Evolutionary conservation across 1,284 basidiomycete species (phyloP).

Genomic region (Cryptococcus maquisensis): DNA sequence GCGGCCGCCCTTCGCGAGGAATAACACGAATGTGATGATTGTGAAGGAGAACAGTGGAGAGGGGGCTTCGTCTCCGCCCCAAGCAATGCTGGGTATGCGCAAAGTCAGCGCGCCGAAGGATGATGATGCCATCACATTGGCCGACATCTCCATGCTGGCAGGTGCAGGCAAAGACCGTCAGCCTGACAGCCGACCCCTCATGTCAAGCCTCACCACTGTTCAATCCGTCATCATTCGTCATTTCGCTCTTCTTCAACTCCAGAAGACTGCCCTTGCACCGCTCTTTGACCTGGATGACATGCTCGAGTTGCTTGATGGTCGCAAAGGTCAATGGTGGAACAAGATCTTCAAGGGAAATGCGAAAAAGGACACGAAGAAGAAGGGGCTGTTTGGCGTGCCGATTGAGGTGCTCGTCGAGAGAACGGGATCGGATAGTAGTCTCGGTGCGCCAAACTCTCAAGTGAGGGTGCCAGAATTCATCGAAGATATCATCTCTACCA

Average conservation of each 20-base stretch:
- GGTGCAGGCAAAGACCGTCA: conserved; percentile 64
- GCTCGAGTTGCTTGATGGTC: conserved; percentile 83
- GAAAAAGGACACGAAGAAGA: conserved; percentile 81
- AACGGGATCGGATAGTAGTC: conserved; percentile 89
- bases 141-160: conserved; percentile 91
- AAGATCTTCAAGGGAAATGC: conserved; percentile 89
- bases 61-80: background rate
- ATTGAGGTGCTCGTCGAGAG: conserved; percentile 92
- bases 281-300: conserved; percentile 87
- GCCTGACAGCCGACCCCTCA: conserved; percentile 47
- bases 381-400: conserved; percentile 90
- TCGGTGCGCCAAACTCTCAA: conserved; percentile 39
- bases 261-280: conserved; percentile 71
- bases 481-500: conserved; percentile 94
- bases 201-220: conserved; percentile 77
- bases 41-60: conserved; percentile 60
- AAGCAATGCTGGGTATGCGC: conserved; percentile 18
- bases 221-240: conserved; percentile 91
- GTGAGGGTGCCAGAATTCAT: conserved; percentile 93
- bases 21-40: conserved; percentile 84
- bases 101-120: conserved; percentile 24
- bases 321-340: conserved; percentile 96
- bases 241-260: conserved; percentile 76
- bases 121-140: conserved; percentile 86
- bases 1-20: conserved; percentile 69